Conservation (phyloP, 208 protist genomes). For the Wallacemonas sp. region DNA sequence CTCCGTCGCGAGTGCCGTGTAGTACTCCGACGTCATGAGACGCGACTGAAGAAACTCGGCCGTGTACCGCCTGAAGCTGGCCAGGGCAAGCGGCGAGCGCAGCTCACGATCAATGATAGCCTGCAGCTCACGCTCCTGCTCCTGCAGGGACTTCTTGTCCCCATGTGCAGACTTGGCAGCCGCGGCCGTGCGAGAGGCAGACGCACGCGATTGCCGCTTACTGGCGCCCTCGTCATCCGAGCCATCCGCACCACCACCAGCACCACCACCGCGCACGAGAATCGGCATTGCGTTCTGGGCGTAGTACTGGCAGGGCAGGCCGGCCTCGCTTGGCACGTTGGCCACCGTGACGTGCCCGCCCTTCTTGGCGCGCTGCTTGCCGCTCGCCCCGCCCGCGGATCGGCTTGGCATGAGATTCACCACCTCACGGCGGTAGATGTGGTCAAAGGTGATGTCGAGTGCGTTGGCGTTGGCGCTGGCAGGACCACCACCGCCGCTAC, state of each 20-base stretch:
- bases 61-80: slow-evolving; percentile 51
- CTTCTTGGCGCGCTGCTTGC: slow-evolving; percentile 19
- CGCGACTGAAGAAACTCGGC: slow-evolving; percentile 62
- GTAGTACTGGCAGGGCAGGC: slow-evolving; percentile 58
- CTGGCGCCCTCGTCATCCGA: neutral
- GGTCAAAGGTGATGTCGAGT: slow-evolving; percentile 80
- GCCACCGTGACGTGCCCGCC: slow-evolving; percentile 19
- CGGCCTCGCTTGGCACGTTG: slow-evolving; percentile 33
- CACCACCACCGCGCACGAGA: slow-evolving; percentile 15
- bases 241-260: neutral
- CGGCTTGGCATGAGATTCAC: slow-evolving; percentile 59
- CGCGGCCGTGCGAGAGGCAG: slow-evolving; percentile 48
- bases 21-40: slow-evolving; percentile 72
- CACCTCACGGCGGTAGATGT: slow-evolving; percentile 56
- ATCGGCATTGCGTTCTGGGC: slow-evolving; percentile 17
- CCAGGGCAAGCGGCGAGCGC: slow-evolving; percentile 29
- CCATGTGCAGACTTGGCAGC: slow-evolving; percentile 15
- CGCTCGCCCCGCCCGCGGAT: neutral
- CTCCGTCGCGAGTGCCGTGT: slow-evolving; percentile 44
- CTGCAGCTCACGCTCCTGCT: slow-evolving; percentile 46
- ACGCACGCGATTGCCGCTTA: neutral
- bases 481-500: slow-evolving; percentile 24
- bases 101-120: slow-evolving; percentile 45
- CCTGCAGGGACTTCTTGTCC: slow-evolving; percentile 23
- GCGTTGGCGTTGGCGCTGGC: slow-evolving; percentile 65